Evolutionary conservation across 2,329 filamentous ascomycete genomes (phyloP).

Genomic region (Graphium sp.): DNA sequence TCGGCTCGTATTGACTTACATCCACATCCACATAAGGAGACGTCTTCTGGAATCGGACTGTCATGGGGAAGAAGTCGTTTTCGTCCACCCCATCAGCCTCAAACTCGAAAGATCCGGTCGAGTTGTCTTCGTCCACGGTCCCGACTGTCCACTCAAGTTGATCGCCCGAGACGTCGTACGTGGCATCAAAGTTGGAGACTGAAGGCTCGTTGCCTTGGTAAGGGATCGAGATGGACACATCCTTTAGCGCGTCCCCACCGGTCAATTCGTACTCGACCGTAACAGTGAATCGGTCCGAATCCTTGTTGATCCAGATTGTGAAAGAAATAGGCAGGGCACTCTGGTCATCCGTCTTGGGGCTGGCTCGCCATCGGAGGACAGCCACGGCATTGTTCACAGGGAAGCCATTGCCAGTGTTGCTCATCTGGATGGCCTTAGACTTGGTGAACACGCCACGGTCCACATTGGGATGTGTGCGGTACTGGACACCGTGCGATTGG

Average conservation of each 20-base stretch:
- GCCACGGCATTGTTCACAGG: slow-evolving; percentile 87
- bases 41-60: slow-evolving; percentile 71
- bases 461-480: slow-evolving; percentile 92
- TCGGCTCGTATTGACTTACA: slow-evolving; percentile 38
- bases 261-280: slow-evolving; percentile 94
- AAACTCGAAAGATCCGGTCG: slow-evolving; percentile 84
- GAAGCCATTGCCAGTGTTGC: slow-evolving; percentile 75
- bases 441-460: slow-evolving; percentile 77
- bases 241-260: slow-evolving; percentile 58
- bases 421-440: slow-evolving; percentile 74
- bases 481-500: slow-evolving; percentile 70
- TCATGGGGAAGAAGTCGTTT: slow-evolving; percentile 97
- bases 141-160: slow-evolving; percentile 90
- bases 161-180: slow-evolving; percentile 87
- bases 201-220: slow-evolving; percentile 72
- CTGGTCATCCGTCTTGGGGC: slow-evolving; percentile 63
- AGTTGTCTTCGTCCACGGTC: slow-evolving; percentile 64
- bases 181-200: slow-evolving; percentile 84
- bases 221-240: slow-evolving; percentile 78
- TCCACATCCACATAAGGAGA: slow-evolving; percentile 84
- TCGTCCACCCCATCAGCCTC: slow-evolving; percentile 79
- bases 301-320: slow-evolving; percentile 94
- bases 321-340: slow-evolving; percentile 83
- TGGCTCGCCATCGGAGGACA: slow-evolving; percentile 82
- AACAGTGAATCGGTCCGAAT: slow-evolving; percentile 67